Percentiles rank a stretch among this genome's conserved stretches.
Evolutionary conservation across 805 yeast genomes (phyloP).

Genomic region (Yamadazyma nakazawae): DNA sequence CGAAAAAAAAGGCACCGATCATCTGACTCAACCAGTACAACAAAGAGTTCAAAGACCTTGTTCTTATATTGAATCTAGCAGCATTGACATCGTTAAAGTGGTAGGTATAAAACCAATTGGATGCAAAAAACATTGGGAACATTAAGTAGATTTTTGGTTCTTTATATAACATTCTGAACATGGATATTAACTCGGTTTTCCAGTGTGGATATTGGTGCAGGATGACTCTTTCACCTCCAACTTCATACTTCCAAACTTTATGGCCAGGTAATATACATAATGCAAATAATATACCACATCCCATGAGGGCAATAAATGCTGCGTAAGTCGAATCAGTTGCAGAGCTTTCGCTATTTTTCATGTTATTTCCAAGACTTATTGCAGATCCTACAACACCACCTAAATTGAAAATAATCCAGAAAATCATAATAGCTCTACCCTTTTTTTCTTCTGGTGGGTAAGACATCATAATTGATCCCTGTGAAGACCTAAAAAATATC

Average conservation of each 20-base stretch:
- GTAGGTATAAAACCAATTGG: slow-evolving; percentile 66
- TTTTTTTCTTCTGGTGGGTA: slow-evolving; percentile 52
- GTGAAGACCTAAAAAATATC: slow-evolving; percentile 37
- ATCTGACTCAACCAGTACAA: slow-evolving; percentile 61
- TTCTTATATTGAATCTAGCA: slow-evolving; percentile 52
- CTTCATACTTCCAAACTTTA: slow-evolving; percentile 12
- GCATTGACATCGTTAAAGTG: slow-evolving; percentile 58
- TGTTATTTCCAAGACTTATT: slow-evolving; percentile 52
- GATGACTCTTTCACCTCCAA: slow-evolving; percentile 24
- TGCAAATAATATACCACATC: slow-evolving; percentile 44
- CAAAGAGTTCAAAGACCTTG: slow-evolving; percentile 57
- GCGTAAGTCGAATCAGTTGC: slow-evolving; percentile 50
- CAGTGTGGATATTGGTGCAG: slow-evolving; percentile 45
- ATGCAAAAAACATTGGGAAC: slow-evolving; percentile 60
- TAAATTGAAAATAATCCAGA: slow-evolving; percentile 59
- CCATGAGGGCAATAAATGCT: slow-evolving; percentile 52
- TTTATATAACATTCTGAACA: slow-evolving; percentile 11
- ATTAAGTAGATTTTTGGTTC: slow-evolving; percentile 41
- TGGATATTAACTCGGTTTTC: slow-evolving; percentile 36
- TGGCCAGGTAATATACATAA: slow-evolving; percentile 42
- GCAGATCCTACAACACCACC: slow-evolving; percentile 60
- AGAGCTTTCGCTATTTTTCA: slow-evolving; percentile 36
- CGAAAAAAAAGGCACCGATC: slow-evolving; percentile 51
- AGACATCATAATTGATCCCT: slow-evolving; percentile 53
- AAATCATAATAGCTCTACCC: slow-evolving; percentile 52